Percentiles rank a stretch among this genome's conserved stretches.
phyloP scores from a whole-genome alignment of 371 early-diverging fungal species.

The Mortierella sp. region DNA sequence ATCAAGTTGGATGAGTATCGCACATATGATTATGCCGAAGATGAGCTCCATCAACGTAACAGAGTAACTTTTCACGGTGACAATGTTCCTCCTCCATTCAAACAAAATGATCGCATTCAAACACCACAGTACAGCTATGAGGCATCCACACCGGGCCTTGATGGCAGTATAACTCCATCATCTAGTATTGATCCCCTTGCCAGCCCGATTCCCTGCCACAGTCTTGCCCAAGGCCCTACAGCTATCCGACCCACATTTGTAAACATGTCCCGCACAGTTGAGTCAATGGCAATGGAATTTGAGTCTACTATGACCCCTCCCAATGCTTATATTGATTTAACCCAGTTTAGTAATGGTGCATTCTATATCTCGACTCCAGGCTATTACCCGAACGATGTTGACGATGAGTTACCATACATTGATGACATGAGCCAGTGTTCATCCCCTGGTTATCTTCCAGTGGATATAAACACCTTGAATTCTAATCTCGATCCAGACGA shows the following conservation, averaged over 20 bases:
- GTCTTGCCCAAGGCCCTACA: background rate
- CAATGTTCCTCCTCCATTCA: background rate
- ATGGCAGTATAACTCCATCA: background rate
- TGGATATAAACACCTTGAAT: conserved; percentile 1
- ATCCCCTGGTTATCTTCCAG: background rate
- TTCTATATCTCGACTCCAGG: background rate
- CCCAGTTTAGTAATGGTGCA: background rate
- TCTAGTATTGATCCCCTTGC: background rate
- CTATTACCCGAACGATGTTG: background rate
- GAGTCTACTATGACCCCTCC: background rate
- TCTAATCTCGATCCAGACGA: background rate
- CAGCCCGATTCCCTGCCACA: background rate
- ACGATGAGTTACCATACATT: background rate
- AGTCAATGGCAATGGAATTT: background rate
- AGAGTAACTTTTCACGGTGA: background rate
- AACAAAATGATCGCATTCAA: background rate
- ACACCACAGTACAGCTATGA: background rate
- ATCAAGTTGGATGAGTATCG: background rate
- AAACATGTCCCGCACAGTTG: background rate
- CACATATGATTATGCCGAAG: background rate
- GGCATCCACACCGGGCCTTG: background rate
- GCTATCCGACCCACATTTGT: background rate
- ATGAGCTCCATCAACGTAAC: background rate
- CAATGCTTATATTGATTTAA: background rate
- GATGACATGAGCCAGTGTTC: background rate